Evolutionary conservation across 2,329 filamentous ascomycete species (phyloP).

Genomic region (Fusarium sp.): DNA sequence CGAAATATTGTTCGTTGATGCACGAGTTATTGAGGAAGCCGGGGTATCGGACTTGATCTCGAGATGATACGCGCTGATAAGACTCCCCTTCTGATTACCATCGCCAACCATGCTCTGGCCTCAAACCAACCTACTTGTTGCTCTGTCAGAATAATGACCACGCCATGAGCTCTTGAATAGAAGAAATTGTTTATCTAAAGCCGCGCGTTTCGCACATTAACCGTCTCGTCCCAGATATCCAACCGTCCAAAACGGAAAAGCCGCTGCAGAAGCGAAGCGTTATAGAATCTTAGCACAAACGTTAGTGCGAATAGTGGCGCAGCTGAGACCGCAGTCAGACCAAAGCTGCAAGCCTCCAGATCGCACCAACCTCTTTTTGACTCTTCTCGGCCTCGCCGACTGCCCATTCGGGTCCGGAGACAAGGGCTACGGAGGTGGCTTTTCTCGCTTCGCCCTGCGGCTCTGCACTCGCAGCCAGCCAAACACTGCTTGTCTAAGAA

Average conservation of each 20-base stretch:
- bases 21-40: not conserved
- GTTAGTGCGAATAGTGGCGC: conserved; percentile 5
- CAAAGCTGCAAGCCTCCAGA: not conserved
- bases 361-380: not conserved
- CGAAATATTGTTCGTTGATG: not conserved
- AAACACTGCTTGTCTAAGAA: not conserved
- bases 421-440: not conserved
- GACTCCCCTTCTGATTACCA: not conserved
- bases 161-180: not conserved
- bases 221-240: not conserved
- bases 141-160: not conserved
- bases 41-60: not conserved
- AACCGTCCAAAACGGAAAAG: not conserved
- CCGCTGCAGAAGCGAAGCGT: conserved; percentile 2
- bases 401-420: not conserved
- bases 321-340: conserved; percentile 1
- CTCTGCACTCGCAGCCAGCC: conserved; percentile 1
- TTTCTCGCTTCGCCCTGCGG: conserved; percentile 8
- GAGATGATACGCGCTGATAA: not conserved
- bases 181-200: not conserved
- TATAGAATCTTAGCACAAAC: not conserved
- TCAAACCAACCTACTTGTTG: not conserved
- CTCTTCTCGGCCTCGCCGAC: conserved; percentile 8
- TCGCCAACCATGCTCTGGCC: not conserved
- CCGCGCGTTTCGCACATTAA: not conserved